These are phyloP conservation scores for Seiridium cupressi DNA, from an alignment of 2,329 filamentous ascomycete genomes.

Conservation along the genomic window DNA sequence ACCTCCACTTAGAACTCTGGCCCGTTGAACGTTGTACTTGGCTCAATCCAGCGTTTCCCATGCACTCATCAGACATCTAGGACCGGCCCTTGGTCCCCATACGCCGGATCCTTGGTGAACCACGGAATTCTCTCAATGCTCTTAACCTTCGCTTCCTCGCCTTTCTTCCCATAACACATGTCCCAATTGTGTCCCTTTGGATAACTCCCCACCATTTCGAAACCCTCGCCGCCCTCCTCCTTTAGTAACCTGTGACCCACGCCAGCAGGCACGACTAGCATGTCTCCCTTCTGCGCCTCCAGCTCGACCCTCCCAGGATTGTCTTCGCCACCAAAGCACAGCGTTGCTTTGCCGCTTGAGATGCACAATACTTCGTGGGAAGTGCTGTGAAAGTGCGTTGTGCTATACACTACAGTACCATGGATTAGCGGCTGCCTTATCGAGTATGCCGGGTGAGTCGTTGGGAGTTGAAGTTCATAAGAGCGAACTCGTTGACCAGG, in stretches of 20 bases:
- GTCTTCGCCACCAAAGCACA: conserved; percentile 66
- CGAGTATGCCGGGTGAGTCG: no score
- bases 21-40: no score
- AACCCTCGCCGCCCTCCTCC: conserved; percentile 49
- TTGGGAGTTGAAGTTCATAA: no score
- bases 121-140: neutral
- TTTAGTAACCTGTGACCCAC: conserved; percentile 58
- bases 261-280: conserved; percentile 63
- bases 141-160: conserved; percentile 46
- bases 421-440: no score
- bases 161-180: conserved; percentile 66
- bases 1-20: no score
- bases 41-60: neutral
- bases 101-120: neutral
- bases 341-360: conserved; percentile 51
- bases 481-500: no score
- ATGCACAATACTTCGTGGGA: conserved; percentile 67
- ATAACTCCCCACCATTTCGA: conserved; percentile 69
- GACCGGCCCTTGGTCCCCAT: conserved; percentile 1
- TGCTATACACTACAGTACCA: conserved; percentile 47
- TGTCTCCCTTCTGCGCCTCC: conserved; percentile 52
- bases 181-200: conserved; percentile 60
- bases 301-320: conserved; percentile 58
- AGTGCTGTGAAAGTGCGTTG: conserved; percentile 66
- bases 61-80: neutral